These are phyloP conservation scores for Scleromitrula shiraiana DNA, from an alignment of 2,329 filamentous ascomycete species.

Conservation along the genomic window DNA sequence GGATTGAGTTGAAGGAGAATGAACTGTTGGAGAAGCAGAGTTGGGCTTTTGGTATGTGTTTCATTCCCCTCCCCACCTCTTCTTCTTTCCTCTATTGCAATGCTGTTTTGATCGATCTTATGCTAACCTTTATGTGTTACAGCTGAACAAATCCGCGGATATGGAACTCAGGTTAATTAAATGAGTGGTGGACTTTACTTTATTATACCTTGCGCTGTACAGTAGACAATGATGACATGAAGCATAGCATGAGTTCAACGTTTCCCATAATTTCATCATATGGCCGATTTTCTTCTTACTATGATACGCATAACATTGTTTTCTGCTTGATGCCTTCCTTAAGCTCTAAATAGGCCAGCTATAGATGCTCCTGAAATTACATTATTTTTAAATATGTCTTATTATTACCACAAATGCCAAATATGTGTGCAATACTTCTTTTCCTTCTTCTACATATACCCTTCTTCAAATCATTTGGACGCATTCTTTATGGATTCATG, in stretches of 20 bases:
- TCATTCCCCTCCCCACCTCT: neutral
- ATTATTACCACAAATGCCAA: too few species aligned
- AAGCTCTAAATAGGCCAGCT: too few species aligned
- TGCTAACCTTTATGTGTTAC: conserved; percentile 20
- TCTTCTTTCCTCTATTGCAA: neutral
- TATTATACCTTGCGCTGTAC: conserved; percentile 20
- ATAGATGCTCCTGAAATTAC: too few species aligned
- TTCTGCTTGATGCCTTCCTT: too few species aligned
- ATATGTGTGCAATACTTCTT: too few species aligned
- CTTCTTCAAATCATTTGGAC: too few species aligned
- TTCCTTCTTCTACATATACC: too few species aligned
- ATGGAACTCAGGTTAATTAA: conserved; percentile 70
- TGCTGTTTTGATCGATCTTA: neutral
- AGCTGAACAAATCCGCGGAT: conserved; percentile 88
- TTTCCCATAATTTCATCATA: too few species aligned
- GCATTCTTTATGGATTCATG: too few species aligned
- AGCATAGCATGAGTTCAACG: conserved; percentile 11
- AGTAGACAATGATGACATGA: conserved; percentile 25
- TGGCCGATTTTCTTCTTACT: too few species aligned
- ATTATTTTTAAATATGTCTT: too few species aligned
- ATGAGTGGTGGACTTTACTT: neutral
- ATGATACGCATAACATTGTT: too few species aligned
- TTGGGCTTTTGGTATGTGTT: conserved; percentile 65
- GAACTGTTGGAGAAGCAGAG: conserved; percentile 92
- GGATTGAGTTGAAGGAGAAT: conserved; percentile 75